Evolutionary conservation across 1,284 basidiomycete species (phyloP).

Genomic region (Mycosarcoma mackinlayi): DNA sequence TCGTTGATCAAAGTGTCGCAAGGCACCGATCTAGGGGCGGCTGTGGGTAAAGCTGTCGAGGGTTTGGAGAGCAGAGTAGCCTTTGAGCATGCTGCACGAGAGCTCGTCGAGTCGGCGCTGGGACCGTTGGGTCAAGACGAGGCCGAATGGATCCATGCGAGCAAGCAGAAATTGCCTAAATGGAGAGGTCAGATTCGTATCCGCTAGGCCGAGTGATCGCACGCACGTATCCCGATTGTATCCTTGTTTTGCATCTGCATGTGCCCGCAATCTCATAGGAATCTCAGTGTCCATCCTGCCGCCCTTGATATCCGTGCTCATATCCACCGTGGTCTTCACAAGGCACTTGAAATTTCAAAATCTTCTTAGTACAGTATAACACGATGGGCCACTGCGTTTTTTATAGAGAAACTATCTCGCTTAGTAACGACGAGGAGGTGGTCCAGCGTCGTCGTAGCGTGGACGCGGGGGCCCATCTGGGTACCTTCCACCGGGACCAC

Average conservation of each 20-base stretch:
- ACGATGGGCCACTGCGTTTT: too few relatives aligned
- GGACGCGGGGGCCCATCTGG: conserved; percentile 40
- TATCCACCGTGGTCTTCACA: not conserved
- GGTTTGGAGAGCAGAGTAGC: conserved; percentile 13
- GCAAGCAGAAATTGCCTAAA: conserved; percentile 23
- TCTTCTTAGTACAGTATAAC: conserved; percentile 16
- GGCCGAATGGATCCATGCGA: conserved; percentile 40
- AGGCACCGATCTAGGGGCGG: conserved; percentile 14
- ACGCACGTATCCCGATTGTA: too few relatives aligned
- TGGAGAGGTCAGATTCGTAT: conserved; percentile 38
- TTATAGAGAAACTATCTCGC: not conserved
- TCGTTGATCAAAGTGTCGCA: conserved; percentile 33
- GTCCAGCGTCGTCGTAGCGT: conserved; percentile 44
- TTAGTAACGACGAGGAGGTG: conserved; percentile 45
- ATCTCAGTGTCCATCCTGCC: not conserved
- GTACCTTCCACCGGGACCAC: conserved; percentile 38
- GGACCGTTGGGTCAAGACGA: conserved; percentile 18
- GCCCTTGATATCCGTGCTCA: not conserved
- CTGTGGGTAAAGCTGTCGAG: conserved; percentile 11
- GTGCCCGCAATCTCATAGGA: too few relatives aligned
- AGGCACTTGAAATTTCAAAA: conserved; percentile 2
- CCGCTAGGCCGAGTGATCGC: conserved; percentile 19
- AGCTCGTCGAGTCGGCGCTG: conserved; percentile 29
- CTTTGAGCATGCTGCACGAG: conserved; percentile 20
- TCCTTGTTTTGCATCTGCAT: not conserved